A percentile compares a stretch with the other conserved stretches of the same genome.
Evolutionary conservation across 495 filamentous ascomycete genomes (phyloP).

Genomic region (Lasiosphaeria hispida): DNA sequence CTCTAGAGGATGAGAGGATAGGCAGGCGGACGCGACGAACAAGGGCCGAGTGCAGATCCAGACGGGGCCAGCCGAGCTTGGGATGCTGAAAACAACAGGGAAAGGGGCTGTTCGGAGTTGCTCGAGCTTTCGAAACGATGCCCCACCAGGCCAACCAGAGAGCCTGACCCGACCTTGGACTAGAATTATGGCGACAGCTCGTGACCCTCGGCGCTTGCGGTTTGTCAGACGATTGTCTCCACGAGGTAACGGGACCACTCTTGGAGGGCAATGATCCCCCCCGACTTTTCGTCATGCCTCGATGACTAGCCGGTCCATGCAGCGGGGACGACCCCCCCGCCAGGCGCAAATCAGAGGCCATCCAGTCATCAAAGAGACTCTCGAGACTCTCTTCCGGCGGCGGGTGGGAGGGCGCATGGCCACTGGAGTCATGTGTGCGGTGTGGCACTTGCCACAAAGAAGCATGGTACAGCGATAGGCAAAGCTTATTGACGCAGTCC

Average conservation of each 20-base stretch:
- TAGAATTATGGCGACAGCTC: neutral
- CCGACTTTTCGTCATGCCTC: neutral
- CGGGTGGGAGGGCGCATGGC: neutral
- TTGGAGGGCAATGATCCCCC: slow-evolving; percentile 7
- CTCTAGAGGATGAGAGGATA: neutral
- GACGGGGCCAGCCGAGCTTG: neutral
- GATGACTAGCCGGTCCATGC: neutral
- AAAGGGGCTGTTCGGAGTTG: neutral
- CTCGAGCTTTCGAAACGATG: neutral
- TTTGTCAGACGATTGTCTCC: slow-evolving; percentile 12
- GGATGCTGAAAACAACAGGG: slow-evolving; percentile 3
- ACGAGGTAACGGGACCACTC: slow-evolving; percentile 5
- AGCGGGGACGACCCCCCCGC: neutral
- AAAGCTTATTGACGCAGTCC: neutral
- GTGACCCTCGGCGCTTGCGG: neutral
- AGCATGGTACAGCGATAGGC: neutral
- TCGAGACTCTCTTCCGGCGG: neutral
- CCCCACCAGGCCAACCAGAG: slow-evolving; percentile 7
- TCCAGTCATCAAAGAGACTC: neutral
- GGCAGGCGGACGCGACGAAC: neutral
- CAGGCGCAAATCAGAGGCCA: neutral
- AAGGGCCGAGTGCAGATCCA: neutral
- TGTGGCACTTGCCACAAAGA: slow-evolving; percentile 13
- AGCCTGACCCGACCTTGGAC: neutral
- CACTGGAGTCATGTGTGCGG: slow-evolving; percentile 1